These are phyloP conservation scores for Macrolepiota fuliginosa DNA, from an alignment of 768 basidiomycete genomes.

Conservation along the genomic window DNA sequence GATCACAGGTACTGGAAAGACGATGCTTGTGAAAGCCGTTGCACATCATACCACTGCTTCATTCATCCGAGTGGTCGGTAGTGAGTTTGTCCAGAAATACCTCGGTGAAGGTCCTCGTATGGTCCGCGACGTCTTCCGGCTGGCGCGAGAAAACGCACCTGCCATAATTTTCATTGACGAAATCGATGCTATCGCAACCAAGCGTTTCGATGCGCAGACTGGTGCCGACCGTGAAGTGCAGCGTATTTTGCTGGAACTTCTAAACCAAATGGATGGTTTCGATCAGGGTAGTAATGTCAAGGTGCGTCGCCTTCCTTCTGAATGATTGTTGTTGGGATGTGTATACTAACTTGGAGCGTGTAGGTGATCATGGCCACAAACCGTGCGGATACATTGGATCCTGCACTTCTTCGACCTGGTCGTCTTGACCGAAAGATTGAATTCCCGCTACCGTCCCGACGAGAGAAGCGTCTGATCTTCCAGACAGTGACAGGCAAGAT, in stretches of 20 bases:
- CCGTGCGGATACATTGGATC: slow-evolving; percentile 96
- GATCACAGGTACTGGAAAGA: slow-evolving; percentile 87
- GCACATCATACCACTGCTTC: slow-evolving; percentile 96
- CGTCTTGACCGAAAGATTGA: slow-evolving; percentile 99
- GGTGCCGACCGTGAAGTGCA: slow-evolving; percentile 99
- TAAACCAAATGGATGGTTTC: slow-evolving; percentile 99
- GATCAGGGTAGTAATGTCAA: slow-evolving; percentile 99
- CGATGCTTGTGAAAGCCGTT: slow-evolving; percentile 99
- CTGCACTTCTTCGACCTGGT: slow-evolving; percentile 94
- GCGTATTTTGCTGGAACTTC: slow-evolving; percentile 92
- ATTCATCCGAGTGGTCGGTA: slow-evolving; percentile 97
- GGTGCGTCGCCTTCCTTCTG: slow-evolving; percentile 39
- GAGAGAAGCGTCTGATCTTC: slow-evolving; percentile 97
- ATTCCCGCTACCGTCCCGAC: slow-evolving; percentile 90
- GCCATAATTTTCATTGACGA: slow-evolving; percentile 99
- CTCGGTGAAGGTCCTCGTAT: slow-evolving; percentile 99
- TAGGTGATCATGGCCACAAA: slow-evolving; percentile 99
- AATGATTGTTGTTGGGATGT: background rate
- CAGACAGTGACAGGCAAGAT: slow-evolving; percentile 97
- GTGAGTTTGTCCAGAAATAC: slow-evolving; percentile 99
- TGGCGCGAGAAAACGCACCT: slow-evolving; percentile 95
- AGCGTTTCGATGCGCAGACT: slow-evolving; percentile 99
- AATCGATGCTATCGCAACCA: slow-evolving; percentile 98
- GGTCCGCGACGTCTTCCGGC: slow-evolving; percentile 98
- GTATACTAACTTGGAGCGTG: background rate